Evolutionary conservation across 371 early-diverging fungal species (phyloP), one percentile per base, ranked within the genome.

Genomic region (Mucor saturninus): DNA sequence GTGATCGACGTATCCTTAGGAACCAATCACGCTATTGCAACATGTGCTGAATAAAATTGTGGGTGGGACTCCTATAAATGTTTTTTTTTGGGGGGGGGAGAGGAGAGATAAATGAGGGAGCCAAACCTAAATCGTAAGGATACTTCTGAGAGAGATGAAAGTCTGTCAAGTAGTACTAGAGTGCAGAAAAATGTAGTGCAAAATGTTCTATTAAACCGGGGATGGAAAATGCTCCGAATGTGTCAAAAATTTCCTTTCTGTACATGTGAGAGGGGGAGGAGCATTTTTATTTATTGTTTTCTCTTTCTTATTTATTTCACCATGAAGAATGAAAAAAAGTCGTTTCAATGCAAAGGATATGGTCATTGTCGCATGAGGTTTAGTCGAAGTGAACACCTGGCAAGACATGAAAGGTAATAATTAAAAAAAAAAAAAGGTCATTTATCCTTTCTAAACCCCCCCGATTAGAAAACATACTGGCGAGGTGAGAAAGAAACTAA

Each of bases 351-450:
- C 55, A 74, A 73, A 29, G 83, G 80, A n/a, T 82, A 74, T 55
- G 78, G 78, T 48, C 71, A 78, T 45, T 82, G 83, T 49, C 72
- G 76, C 39, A 83, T 83, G 83, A 79, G 78, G 6, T 82, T 82
- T 52, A 82, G 80, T 15, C 68, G 83, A 49, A 82, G 83, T 40
- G 83, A 82, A 21, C 83, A 82, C 69, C 68, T 82, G 49, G 80
- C 80, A 1, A 71, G 83, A 38, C 83, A 82, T 46, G 75, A 77
- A 52, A 74, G 82, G 67, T 52, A 43, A 26, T n/a, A 35, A 21
- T 6, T n/a, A 45, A 14, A 45, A 15, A 6, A 45, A 45, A 15
- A 45, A 15, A 5, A 21, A 15, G 46, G 46, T 15, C 13, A 42
- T 42, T 42, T 14, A 9, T 42, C 21, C 21, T 14, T 14, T 6